Conservation (phyloP, 352 stramenopile genomes). For the Phytophthora niederhauseri region DNA sequence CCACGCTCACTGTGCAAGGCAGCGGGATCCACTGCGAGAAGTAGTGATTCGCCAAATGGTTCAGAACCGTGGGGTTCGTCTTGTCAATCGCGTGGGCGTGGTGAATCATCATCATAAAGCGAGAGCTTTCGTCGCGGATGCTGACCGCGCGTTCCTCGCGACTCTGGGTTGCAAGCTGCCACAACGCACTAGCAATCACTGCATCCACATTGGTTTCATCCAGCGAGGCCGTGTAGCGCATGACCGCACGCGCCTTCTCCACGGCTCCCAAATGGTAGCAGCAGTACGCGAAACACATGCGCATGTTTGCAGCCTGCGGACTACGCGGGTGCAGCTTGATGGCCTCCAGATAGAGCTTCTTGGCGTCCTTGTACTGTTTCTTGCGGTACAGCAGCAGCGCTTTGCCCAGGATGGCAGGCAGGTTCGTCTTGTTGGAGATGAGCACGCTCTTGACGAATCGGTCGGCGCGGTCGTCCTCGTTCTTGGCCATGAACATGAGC, state of each 20-base stretch:
- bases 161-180: conserved; percentile 88
- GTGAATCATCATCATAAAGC: conserved; percentile 92
- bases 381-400: conserved; percentile 88
- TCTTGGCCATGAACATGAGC: conserved; percentile 94
- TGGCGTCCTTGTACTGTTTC: conserved; percentile 90
- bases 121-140: conserved; percentile 88
- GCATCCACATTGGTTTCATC: conserved; percentile 95
- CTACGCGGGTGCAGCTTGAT: conserved; percentile 94
- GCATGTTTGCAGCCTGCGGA: conserved; percentile 89
- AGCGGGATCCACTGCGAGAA: conserved; percentile 97
- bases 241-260: conserved; percentile 85
- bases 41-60: conserved; percentile 98
- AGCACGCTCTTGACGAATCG: conserved; percentile 93
- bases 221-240: conserved; percentile 83
- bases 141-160: conserved; percentile 76
- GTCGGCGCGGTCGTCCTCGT: conserved; percentile 91
- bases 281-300: conserved; percentile 97
- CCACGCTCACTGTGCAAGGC: conserved; percentile 84
- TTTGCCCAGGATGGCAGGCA: conserved; percentile 87
- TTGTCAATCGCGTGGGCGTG: conserved; percentile 92
- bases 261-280: conserved; percentile 95
- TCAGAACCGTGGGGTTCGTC: conserved; percentile 92
- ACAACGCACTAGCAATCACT: conserved; percentile 93
- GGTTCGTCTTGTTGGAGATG: conserved; percentile 89
- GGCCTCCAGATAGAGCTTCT: conserved; percentile 94